These are phyloP conservation scores for Ulmus americana DNA, from an alignment of 331 rosid species.

Conservation along the genomic window DNA sequence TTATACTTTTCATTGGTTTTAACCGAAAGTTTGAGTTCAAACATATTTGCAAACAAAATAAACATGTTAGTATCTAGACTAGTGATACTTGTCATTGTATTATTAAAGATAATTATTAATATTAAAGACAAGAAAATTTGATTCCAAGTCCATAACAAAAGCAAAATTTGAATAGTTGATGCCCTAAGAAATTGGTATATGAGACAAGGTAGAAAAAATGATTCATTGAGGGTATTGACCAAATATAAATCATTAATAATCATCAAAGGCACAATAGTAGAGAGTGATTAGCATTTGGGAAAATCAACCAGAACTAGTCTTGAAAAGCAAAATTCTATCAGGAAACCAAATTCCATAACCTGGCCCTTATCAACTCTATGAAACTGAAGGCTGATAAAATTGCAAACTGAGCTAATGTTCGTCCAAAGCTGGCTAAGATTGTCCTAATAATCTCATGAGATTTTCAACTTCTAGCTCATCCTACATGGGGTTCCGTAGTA, in stretches of 20 bases:
- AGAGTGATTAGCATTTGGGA: constrained; percentile 23
- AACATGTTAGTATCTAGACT: too few species aligned
- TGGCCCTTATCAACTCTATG: neutral
- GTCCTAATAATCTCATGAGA: constrained; percentile 1
- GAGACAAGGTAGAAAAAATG: neutral
- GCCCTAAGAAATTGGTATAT: neutral
- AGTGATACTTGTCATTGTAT: too few species aligned
- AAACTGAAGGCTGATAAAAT: constrained; percentile 22
- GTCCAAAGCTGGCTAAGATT: constrained; percentile 9
- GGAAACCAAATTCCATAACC: constrained; percentile 23
- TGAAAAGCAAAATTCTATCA: constrained; percentile 16
- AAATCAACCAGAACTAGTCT: constrained; percentile 12
- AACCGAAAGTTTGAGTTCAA: too few species aligned
- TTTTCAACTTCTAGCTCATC: constrained; percentile 1
- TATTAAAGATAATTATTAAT: too few species aligned
- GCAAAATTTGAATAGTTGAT: too few species aligned
- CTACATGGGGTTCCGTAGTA: constrained; percentile 44
- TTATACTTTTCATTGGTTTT: too few species aligned
- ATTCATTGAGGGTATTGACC: neutral
- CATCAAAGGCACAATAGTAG: constrained; percentile 13
- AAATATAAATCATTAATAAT: neutral
- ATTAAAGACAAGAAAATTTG: neutral
- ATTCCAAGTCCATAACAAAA: neutral
- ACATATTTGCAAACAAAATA: too few species aligned
- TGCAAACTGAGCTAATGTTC: constrained; percentile 23